Evolutionary conservation across 2,329 filamentous ascomycete genomes (phyloP).

Genomic region (Sporothrix inflata): DNA sequence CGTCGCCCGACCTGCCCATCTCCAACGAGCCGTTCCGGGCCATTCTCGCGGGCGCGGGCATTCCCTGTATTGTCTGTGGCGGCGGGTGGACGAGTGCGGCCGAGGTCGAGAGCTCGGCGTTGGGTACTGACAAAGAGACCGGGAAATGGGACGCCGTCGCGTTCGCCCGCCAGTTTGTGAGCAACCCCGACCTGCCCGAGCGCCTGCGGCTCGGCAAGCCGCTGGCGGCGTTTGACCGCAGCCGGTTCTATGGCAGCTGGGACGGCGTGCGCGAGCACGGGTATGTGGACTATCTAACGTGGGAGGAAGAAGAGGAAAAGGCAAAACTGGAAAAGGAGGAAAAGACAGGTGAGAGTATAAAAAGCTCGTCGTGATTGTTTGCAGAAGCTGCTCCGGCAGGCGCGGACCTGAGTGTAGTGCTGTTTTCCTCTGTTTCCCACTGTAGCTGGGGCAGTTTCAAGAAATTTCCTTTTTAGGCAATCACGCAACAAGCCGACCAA

Average conservation of each 20-base stretch:
- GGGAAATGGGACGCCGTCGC: not conserved
- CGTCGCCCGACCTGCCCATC: not conserved
- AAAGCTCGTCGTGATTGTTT: not conserved
- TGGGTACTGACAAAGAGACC: no score
- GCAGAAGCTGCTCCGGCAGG: not conserved
- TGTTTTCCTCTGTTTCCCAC: not conserved
- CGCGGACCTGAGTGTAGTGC: not conserved
- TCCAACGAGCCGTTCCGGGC: conserved; percentile 21
- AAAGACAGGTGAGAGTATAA: no score
- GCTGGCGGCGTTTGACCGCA: conserved; percentile 7
- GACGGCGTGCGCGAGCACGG: conserved; percentile 20
- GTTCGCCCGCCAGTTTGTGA: conserved; percentile 20
- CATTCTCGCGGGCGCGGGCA: conserved; percentile 3
- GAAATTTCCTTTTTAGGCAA: conserved; percentile 19
- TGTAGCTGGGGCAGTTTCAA: not conserved
- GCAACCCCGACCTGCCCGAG: conserved; percentile 20
- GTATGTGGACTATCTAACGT: conserved; percentile 21
- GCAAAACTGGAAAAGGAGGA: not conserved
- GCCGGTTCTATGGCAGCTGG: conserved; percentile 23
- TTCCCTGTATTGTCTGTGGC: conserved; percentile 13
- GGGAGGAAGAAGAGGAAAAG: conserved; percentile 8
- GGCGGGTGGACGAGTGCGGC: not conserved
- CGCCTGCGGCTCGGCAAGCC: conserved; percentile 13
- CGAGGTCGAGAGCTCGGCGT: not conserved
- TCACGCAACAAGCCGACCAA: not conserved